Conservation (phyloP, 768 basidiomycete genomes). For the Lactarius tabidus region DNA sequence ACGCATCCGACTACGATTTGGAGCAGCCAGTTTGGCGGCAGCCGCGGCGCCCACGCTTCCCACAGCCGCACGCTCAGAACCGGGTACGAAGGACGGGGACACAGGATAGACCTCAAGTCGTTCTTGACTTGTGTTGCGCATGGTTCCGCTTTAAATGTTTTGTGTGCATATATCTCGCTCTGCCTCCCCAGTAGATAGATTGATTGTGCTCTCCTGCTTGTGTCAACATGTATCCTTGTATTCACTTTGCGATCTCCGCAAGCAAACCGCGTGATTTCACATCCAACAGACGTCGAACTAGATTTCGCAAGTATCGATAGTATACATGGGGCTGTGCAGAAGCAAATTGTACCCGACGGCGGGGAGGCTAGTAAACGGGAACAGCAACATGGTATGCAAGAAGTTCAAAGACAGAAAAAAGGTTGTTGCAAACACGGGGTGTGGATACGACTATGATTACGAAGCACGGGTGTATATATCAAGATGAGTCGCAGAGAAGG, state of each 20-base stretch:
- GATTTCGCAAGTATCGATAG: conserved; percentile 28
- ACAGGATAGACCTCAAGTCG: conserved; percentile 45
- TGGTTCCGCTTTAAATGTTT: conserved; percentile 13
- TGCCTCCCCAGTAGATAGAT: conserved; percentile 8
- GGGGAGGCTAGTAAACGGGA: conserved; percentile 29
- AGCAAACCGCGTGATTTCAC: conserved; percentile 1
- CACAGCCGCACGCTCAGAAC: conserved; percentile 52
- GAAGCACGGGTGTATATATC: conserved; percentile 26
- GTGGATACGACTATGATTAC: conserved; percentile 30
- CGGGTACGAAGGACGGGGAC: conserved; percentile 68
- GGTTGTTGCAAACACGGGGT: conserved; percentile 25
- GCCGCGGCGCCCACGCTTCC: conserved; percentile 31
- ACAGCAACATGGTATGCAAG: conserved; percentile 33
- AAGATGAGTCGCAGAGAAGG: conserved; percentile 22
- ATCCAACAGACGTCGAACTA: conserved; percentile 21
- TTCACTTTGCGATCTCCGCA: conserved; percentile 7
- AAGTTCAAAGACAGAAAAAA: conserved; percentile 26
- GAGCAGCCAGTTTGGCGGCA: conserved; percentile 40
- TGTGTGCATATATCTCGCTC: conserved; percentile 13
- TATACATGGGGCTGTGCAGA: conserved; percentile 31
- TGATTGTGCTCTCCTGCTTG: neutral
- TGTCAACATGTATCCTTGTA: conserved; percentile 25
- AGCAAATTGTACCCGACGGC: conserved; percentile 30
- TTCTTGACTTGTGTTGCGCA: neutral
- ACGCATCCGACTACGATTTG: conserved; percentile 74